Base-by-base conservation (phyloP, 2,329 filamentous ascomycete genomes). In the Xylariaceae sp. region DNA sequence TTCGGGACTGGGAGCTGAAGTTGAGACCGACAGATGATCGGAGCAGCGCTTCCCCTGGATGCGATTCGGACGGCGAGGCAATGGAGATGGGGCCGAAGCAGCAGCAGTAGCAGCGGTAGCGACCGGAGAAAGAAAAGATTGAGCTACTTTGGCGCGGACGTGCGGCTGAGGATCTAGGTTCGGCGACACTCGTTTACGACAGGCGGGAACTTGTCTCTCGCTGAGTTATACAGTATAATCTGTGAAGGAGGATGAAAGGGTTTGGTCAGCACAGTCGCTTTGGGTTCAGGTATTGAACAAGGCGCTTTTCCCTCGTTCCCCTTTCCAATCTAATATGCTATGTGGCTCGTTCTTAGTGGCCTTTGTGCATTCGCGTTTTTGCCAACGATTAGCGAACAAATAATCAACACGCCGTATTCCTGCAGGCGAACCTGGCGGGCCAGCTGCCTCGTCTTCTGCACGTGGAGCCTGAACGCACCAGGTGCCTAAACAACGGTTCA, bases 151-250 rank as follows among this genome's bases (percentile, higher is more conserved):
- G 64, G 48, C 63, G 70, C 36, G 66, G 57, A 50, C 58, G 6
- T 24, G 21, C 68, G 44, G 64, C 57, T 36, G 68, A 62, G 44
- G 64, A 62, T 34, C 29, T 37, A 52, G 67, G 69, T 34, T 65
- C 58, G 38, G 64, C 61, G 41, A 59, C 63, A 48, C 53, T 67
- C 40, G 66, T 64, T 43, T 67, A 65, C 33, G 75, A 61, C 48
- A 73, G 72, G 52, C 71, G 76, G 31, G 71, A 69, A 45, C 67
- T 61, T 40, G 64, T 57, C 54, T 65, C 69, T 55, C 68, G 64
- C 50, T 62, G 65, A 37, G 67, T 70, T 67, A 73, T 76, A 36
- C 12, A 54, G 36, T 36, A 26, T n/a, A n/a, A n/a, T n/a, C n/a
- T n/a, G n/a, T n/a, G n/a, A n/a, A n/a, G n/a, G n/a, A n/a, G n/a